These are phyloP conservation scores for Suillus sp. DNA, from an alignment of 768 basidiomycete species.

Conservation along the genomic window DNA sequence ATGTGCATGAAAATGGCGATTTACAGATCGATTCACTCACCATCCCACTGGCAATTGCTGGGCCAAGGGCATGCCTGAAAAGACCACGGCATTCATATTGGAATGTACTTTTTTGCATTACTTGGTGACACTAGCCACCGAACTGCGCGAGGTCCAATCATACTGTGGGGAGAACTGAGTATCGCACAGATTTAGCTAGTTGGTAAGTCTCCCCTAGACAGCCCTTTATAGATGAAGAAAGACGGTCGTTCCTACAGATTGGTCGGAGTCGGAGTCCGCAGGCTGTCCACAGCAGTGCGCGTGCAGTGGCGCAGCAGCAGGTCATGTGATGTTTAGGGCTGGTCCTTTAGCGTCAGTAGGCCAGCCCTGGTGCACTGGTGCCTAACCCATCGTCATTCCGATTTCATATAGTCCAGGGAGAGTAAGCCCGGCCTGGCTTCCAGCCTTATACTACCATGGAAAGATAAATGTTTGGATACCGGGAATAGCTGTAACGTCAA, in stretches of 20 bases:
- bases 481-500: neutral
- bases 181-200: no score
- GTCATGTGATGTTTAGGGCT: conserved; percentile 1
- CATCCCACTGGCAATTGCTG: neutral
- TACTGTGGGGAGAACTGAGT: neutral
- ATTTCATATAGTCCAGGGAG: neutral
- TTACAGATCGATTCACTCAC: neutral
- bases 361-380: neutral
- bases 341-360: neutral
- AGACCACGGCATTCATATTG: neutral
- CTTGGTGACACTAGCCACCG: neutral
- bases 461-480: neutral
- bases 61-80: neutral
- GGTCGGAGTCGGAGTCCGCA: no score
- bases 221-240: no score
- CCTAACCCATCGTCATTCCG: neutral
- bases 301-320: neutral
- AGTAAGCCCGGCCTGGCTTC: neutral
- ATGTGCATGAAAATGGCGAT: no score
- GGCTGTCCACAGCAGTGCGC: no score
- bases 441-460: neutral
- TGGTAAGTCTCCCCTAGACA: no score
- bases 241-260: no score
- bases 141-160: neutral
- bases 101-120: neutral